Base-by-base conservation (phyloP, 768 basidiomycete genomes). In the Mycena latifolia region DNA sequence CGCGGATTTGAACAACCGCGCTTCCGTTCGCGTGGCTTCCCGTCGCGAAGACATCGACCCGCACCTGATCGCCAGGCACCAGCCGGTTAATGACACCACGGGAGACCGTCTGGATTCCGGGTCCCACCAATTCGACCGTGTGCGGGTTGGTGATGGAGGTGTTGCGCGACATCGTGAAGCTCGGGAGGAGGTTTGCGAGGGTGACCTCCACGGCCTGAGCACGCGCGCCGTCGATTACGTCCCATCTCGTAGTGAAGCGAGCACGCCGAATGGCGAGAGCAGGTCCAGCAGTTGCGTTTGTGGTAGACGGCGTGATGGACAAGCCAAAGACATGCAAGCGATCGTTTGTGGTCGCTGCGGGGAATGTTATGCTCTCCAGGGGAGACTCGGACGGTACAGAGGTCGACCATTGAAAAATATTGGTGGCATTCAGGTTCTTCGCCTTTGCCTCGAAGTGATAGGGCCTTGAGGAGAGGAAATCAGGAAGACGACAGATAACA, bases 151-250 rank as follows among this genome's bases (percentile, higher is more conserved):
- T 75, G 25, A 83, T 35, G 3, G 83, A 79, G 0, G 79, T 76
- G 33, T 69, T 65, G 3, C 62, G 67, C 0, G 77, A 74, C 2
- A 72, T 55, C 1, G 76, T 54, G 37, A 53, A 76, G 2, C 76
- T 74, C 0, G 86, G 82, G 11, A 85, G 75, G 14, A 87, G 75
- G 66, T 89, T 89, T 25, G 82, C 81, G 15, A 89, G 67, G 0
- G 85, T 86, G 43, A 89, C 80, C 47, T 86, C 84, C 0, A 89
- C 81, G 0, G 79, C 80, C 67, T 88, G 86, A 5, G 80, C 81
- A 27, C 79, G 80, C 52, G 71, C 71, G 3, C 75, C 77, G 28
- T 76, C 46, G 28, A 81, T 71, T 22, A 78, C 71, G 33, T 82
- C 80, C 85, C 85, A 87, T 24, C 85, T 79, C 0, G 79, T 80